Conservation (phyloP, 2,329 filamentous ascomycete genomes). For the Colletotrichum tanaceti region DNA sequence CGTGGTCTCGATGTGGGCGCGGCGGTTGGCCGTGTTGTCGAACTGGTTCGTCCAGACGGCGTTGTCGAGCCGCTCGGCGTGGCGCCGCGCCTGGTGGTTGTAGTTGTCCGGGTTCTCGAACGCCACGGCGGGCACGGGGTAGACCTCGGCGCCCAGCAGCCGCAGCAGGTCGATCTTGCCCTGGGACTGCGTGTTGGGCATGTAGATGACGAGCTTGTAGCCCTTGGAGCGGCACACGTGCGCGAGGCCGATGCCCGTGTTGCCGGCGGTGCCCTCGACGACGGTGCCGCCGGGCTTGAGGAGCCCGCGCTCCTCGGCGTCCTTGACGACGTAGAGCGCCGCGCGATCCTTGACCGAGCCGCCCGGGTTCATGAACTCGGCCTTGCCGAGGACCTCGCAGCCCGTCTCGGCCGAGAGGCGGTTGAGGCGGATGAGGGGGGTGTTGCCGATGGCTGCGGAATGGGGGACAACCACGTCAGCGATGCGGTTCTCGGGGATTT, state of each 20-base stretch:
- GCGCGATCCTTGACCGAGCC: constrained; percentile 97
- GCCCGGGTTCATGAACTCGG: constrained; percentile 98
- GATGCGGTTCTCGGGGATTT: not conserved
- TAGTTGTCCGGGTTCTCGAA: constrained; percentile 97
- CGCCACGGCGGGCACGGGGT: constrained; percentile 93
- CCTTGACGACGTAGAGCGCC: constrained; percentile 90
- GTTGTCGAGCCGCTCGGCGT: constrained; percentile 87
- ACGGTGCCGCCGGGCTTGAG: constrained; percentile 90
- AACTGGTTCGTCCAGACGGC: constrained; percentile 99
- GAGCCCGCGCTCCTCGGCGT: constrained; percentile 89
- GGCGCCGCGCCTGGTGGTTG: constrained; percentile 92
- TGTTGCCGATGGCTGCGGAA: constrained; percentile 89
- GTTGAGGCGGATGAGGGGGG: constrained; percentile 91
- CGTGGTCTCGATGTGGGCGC: constrained; percentile 95
- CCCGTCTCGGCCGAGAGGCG: constrained; percentile 89
- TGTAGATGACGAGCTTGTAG: constrained; percentile 98
- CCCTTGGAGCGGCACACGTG: constrained; percentile 94
- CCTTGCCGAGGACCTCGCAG: constrained; percentile 94
- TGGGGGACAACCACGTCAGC: constrained; percentile 3
- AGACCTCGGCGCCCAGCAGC: constrained; percentile 91
- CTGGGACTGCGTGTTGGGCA: constrained; percentile 98
- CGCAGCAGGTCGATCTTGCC: constrained; percentile 96
- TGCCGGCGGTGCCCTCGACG: constrained; percentile 95
- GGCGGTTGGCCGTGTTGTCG: constrained; percentile 93
- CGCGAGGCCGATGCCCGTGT: constrained; percentile 96